Evolutionary conservation across 192 early-diverging fungal species (phyloP), one percentile per base, ranked within the genome.

Genomic region (Coemansia sp.): DNA sequence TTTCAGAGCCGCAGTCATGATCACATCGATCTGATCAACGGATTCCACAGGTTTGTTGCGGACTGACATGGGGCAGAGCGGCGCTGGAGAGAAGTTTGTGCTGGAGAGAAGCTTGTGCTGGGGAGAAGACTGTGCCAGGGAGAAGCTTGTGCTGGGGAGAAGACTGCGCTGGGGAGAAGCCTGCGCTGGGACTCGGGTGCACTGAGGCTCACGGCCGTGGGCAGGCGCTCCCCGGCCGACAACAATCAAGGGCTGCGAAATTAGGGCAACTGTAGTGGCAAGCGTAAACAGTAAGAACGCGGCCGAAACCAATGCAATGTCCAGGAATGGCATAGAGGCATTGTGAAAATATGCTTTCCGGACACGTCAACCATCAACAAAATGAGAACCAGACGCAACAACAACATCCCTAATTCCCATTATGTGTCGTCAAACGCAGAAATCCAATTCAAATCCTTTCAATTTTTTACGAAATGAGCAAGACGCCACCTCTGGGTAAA

Each of bases 351-450:
- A 47, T 11, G 19, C 23, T 19, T 47, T 47, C 11, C 45, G 45
- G 45, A 47, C 45, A 47, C 21, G 19, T 35, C 7, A 4, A 35
- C 9, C 12, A 12, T 24, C 18, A 47, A 48, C 46, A 48, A 48
- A 48, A 7, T 12, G 18, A 48, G 21, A 47, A 1, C 12, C 19
- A 48, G 11, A 21, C 2, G 12, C 46, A 48, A 25, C 46, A 48
- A 25, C 46, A 48, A 48, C 48, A 28, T 50, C 48, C 48, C 48
- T 50, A 50, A 50, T 28, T 50, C 28, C 12, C 14, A 50, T n/a
- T 50, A 28, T 28, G 28, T 11, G 19, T 25, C 11, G 48, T n/a
- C 48, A 50, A 28, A 48, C 18, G 5, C 46, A 48, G 46, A 48
- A 48, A 48, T 25, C 25, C 48, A 50, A 50, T 50, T 50, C n/a